A percentile compares a stretch with the other conserved stretches of the same genome.
These are phyloP conservation scores for Lichtheimia ramosa DNA, from an alignment of 371 early-diverging fungal genomes.

Conservation along the genomic window DNA sequence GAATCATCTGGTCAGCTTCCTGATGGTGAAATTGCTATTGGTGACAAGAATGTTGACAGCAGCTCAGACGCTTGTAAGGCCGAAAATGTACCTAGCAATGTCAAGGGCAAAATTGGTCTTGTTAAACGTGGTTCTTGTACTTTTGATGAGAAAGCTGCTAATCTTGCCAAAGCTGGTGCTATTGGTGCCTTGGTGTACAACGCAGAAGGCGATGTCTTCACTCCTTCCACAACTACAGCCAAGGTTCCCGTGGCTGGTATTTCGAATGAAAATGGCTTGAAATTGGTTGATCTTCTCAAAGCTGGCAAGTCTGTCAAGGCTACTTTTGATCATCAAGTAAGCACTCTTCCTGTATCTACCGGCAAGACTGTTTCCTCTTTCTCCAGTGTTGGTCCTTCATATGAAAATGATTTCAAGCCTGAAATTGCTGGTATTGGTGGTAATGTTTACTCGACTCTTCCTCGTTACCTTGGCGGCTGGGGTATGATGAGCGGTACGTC, in stretches of 20 bases:
- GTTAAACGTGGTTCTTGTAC: slow-evolving; percentile 58
- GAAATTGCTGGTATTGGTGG: slow-evolving; percentile 69
- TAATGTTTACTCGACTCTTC: slow-evolving; percentile 64
- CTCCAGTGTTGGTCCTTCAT: slow-evolving; percentile 44
- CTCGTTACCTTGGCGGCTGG: slow-evolving; percentile 43
- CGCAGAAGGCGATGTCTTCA: slow-evolving; percentile 13
- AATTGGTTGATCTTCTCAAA: slow-evolving; percentile 11
- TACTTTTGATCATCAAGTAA: slow-evolving; percentile 5
- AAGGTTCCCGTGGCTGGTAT: slow-evolving; percentile 38
- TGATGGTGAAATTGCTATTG: slow-evolving; percentile 16
- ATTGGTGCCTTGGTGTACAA: slow-evolving; percentile 53
- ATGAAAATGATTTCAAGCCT: slow-evolving; percentile 40
- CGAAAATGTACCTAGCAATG: slow-evolving; percentile 10
- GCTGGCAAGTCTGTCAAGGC: slow-evolving; percentile 6
- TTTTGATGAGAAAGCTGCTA: slow-evolving; percentile 48
- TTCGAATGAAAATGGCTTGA: slow-evolving; percentile 21
- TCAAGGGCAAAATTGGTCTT: slow-evolving; percentile 43
- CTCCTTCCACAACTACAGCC: slow-evolving; percentile 9
- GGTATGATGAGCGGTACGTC: slow-evolving; percentile 63
- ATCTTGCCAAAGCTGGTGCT: slow-evolving; percentile 43
- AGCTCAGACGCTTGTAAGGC: slow-evolving; percentile 16
- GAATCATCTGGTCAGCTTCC: slow-evolving; percentile 7
- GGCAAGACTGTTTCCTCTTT: slow-evolving; percentile 45
- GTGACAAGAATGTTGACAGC: slow-evolving; percentile 14
- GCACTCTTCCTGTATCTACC: slow-evolving; percentile 17